Evolutionary conservation across 2,329 filamentous ascomycete species (phyloP).

Genomic region (Epichloe baconii): DNA sequence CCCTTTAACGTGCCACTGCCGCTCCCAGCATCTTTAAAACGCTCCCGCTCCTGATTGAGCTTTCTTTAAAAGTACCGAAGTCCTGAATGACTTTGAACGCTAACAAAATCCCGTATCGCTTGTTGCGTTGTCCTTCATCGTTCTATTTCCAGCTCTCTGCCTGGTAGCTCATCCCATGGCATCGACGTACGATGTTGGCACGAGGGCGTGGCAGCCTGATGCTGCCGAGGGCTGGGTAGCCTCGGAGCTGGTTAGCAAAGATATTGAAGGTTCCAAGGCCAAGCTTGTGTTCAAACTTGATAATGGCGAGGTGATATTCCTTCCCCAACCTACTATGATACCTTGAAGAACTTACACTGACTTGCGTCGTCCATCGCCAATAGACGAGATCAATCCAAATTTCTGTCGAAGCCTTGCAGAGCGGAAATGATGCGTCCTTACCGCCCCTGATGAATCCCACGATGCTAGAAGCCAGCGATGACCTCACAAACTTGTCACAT

Average conservation of each 20-base stretch:
- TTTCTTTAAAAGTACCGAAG: slow-evolving; percentile 2
- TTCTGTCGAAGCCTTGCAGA: slow-evolving; percentile 60
- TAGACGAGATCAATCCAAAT: slow-evolving; percentile 73
- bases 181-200: slow-evolving; percentile 91
- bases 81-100: slow-evolving; percentile 4
- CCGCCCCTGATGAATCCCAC: slow-evolving; percentile 96
- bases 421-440: slow-evolving; percentile 62
- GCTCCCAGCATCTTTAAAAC: not conserved
- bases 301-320: slow-evolving; percentile 68
- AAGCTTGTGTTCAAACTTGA: slow-evolving; percentile 78
- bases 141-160: slow-evolving; percentile 5
- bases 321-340: not conserved
- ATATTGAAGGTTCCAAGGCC: slow-evolving; percentile 72
- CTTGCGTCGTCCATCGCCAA: slow-evolving; percentile 1
- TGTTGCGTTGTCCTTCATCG: slow-evolving; percentile 7
- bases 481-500: slow-evolving; percentile 93
- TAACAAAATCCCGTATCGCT: slow-evolving; percentile 1
- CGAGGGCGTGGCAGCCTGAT: slow-evolving; percentile 97
- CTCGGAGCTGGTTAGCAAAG: slow-evolving; percentile 84
- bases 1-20: slow-evolving; percentile 4
- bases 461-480: slow-evolving; percentile 96
- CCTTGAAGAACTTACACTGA: not conserved
- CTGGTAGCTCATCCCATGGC: slow-evolving; percentile 47
- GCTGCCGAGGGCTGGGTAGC: slow-evolving; percentile 92
- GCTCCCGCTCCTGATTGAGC: not conserved